phyloP scores from a whole-genome alignment of 2,329 filamentous ascomycete genomes.

The Ophiobolus disseminans region DNA sequence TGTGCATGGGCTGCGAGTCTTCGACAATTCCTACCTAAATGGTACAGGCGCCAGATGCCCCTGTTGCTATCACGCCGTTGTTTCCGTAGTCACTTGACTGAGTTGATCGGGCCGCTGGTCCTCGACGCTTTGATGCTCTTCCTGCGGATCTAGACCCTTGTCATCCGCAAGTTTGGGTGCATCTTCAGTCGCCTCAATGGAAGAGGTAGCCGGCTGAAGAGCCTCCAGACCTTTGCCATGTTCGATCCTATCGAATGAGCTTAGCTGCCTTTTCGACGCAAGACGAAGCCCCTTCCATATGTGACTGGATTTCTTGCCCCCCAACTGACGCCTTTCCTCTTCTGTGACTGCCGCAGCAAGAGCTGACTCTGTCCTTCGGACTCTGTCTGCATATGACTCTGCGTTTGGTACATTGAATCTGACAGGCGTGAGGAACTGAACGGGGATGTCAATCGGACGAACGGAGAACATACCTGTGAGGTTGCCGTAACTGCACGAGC shows the following conservation, averaged over 20 bases:
- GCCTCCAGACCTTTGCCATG: slow-evolving; percentile 69
- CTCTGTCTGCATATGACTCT: slow-evolving; percentile 73
- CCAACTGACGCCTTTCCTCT: slow-evolving; percentile 65
- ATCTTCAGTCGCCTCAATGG: slow-evolving; percentile 43
- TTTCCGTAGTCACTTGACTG: slow-evolving; percentile 46
- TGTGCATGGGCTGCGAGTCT: slow-evolving; percentile 24
- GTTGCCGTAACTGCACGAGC: slow-evolving; percentile 73
- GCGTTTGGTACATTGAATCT: slow-evolving; percentile 74
- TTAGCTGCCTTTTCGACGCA: slow-evolving; percentile 75
- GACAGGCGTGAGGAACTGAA: slow-evolving; percentile 39
- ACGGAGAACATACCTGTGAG: slow-evolving; percentile 56
- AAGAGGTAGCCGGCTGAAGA: slow-evolving; percentile 51
- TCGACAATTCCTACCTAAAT: slow-evolving; percentile 40
- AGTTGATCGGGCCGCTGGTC: slow-evolving; percentile 49
- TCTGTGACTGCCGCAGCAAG: slow-evolving; percentile 78
- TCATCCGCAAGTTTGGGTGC: slow-evolving; percentile 44
- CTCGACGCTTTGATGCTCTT: slow-evolving; percentile 48
- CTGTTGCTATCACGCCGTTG: slow-evolving; percentile 37
- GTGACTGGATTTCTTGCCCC: slow-evolving; percentile 82
- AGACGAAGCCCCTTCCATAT: slow-evolving; percentile 88
- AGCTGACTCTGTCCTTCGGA: slow-evolving; percentile 83
- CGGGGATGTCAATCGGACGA: slow-evolving; percentile 28
- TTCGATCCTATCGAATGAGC: slow-evolving; percentile 85
- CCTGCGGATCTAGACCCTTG: slow-evolving; percentile 46
- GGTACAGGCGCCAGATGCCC: slow-evolving; percentile 34